Percentiles rank a stretch among this genome's conserved stretches.
Conservation (phyloP, 768 basidiomycete genomes). For the Lactarius evosmus region DNA sequence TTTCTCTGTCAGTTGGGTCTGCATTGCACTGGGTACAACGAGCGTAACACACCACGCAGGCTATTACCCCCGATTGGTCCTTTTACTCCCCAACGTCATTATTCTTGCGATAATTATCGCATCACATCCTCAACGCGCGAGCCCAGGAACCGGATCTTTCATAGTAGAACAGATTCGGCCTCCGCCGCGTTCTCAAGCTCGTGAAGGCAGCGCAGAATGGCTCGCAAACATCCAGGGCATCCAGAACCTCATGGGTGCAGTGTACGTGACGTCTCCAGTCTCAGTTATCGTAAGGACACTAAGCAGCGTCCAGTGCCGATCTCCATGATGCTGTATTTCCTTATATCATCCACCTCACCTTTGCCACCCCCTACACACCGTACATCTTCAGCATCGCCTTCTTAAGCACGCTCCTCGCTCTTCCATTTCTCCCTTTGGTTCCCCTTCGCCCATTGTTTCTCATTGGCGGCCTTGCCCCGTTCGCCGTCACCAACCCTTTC, state of each 20-base stretch:
- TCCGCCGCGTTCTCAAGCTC: conserved; percentile 38
- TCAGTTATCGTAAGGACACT: background rate
- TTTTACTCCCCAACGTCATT: conserved; percentile 64
- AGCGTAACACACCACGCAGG: conserved; percentile 42
- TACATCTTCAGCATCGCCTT: conserved; percentile 50
- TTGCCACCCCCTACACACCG: conserved; percentile 51
- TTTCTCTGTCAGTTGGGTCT: conserved; percentile 64
- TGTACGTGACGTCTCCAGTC: conserved; percentile 47
- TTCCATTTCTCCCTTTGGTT: conserved; percentile 37
- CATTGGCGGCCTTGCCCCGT: conserved; percentile 48
- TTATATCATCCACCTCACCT: conserved; percentile 47
- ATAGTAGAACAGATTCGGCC: conserved; percentile 30
- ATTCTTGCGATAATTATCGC: conserved; percentile 65
- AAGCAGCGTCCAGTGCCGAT: conserved; percentile 52
- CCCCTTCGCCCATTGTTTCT: conserved; percentile 48
- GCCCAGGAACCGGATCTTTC: background rate
- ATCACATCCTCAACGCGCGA: conserved; percentile 49
- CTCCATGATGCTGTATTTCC: conserved; percentile 52
- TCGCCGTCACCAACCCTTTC: conserved; percentile 52
- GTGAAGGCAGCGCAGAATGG: conserved; percentile 75
- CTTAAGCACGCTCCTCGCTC: conserved; percentile 44
- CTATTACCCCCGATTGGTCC: conserved; percentile 67
- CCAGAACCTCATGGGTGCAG: conserved; percentile 85
- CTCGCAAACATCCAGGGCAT: conserved; percentile 85
- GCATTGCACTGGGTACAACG: background rate